Conservation (phyloP, 495 filamentous ascomycete genomes). For the Neurospora sp. region DNA sequence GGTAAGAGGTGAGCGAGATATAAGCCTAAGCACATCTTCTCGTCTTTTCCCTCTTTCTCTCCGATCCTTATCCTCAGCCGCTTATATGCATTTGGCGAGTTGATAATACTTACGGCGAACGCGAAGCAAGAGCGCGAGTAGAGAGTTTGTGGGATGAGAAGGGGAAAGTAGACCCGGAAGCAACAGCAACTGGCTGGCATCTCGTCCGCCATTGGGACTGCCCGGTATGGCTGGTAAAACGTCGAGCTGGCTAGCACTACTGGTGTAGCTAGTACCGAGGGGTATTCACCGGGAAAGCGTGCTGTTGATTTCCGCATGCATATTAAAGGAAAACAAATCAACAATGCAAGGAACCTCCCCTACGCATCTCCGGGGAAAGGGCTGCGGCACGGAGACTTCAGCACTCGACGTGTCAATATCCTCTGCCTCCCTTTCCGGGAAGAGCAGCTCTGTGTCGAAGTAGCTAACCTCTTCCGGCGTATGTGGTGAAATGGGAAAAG, state of each 20-base stretch:
- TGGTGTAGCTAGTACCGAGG: neutral
- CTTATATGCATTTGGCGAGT: neutral
- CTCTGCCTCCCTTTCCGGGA: neutral
- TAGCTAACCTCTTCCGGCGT: neutral
- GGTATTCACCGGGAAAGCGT: neutral
- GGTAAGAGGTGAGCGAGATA: neutral
- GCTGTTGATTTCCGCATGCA: neutral
- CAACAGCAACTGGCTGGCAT: neutral
- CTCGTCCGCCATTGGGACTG: neutral
- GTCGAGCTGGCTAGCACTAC: neutral
- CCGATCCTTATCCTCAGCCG: neutral
- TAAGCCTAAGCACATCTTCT: neutral
- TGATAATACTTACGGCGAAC: neutral
- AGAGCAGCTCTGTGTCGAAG: neutral
- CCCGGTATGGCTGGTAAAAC: neutral
- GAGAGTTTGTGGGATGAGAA: neutral
- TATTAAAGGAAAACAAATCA: neutral
- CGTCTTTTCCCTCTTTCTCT: neutral
- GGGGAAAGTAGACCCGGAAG: neutral
- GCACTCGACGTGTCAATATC: neutral
- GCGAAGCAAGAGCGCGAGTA: neutral
- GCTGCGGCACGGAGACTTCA: neutral
- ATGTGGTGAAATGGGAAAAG: neutral
- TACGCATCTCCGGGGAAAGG: neutral
- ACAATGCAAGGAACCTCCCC: neutral